Percentiles rank a stretch among this genome's conserved stretches.
phyloP scores from a whole-genome alignment of 1,139 yeast species.

The Lipomyces yarrowii region DNA sequence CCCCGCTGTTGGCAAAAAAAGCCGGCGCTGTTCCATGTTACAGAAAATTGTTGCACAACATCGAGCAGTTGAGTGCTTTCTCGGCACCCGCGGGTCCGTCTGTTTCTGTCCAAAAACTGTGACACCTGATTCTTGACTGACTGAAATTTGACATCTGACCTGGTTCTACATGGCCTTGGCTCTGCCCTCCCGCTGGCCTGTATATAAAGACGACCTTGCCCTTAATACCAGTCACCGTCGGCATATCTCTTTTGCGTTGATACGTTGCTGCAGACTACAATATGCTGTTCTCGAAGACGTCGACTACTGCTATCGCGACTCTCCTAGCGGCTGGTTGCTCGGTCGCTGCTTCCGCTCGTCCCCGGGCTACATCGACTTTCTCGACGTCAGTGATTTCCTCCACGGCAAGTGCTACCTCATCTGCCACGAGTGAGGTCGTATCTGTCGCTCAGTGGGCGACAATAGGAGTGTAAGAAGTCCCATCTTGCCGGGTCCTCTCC shows the following conservation, averaged over 20 bases:
- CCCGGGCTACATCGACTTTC: not conserved
- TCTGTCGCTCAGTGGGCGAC: not conserved
- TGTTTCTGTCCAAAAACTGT: not conserved
- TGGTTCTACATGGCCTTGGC: not conserved
- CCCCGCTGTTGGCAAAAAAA: too few relatives aligned
- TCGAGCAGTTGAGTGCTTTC: not conserved
- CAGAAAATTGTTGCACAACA: not conserved
- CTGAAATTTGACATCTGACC: too few relatives aligned
- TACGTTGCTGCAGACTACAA: not conserved
- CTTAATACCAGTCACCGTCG: not conserved
- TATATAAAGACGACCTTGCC: not conserved
- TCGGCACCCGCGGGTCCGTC: not conserved
- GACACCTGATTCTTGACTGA: not conserved
- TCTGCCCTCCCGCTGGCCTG: not conserved
- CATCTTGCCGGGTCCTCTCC: not conserved
- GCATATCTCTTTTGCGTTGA: not conserved
- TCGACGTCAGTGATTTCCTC: not conserved
- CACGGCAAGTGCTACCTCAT: not conserved
- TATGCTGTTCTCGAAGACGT: not conserved
- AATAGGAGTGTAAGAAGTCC: not conserved
- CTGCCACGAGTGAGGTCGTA: not conserved
- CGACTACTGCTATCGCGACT: not conserved
- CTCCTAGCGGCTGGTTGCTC: not conserved
- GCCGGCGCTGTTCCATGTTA: too few relatives aligned
- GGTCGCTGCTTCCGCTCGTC: not conserved